Percentiles rank a stretch among this genome's conserved stretches.
These are phyloP conservation scores for Viola odorata DNA, from an alignment of 345 rosid species.

Conservation along the genomic window DNA sequence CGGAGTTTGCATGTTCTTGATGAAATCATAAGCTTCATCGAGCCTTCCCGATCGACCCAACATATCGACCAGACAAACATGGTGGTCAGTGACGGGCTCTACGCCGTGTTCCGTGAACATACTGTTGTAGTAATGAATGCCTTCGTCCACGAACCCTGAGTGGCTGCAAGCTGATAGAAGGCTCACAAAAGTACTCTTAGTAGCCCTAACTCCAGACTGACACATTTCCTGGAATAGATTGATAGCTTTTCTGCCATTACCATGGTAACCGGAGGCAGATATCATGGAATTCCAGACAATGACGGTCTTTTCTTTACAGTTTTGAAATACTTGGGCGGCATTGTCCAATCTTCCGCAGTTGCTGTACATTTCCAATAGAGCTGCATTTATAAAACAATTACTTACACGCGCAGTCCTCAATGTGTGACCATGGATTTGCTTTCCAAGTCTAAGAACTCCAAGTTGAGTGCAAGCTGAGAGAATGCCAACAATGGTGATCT, in stretches of 20 bases:
- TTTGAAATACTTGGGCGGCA: slow-evolving; percentile 33
- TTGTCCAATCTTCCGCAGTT: slow-evolving; percentile 44
- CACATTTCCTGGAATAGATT: slow-evolving; percentile 39
- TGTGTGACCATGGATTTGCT: slow-evolving; percentile 43
- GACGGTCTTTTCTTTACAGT: slow-evolving; percentile 25
- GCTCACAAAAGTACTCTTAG: slow-evolving; percentile 44
- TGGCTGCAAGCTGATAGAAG: slow-evolving; percentile 54
- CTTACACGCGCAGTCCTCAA: slow-evolving; percentile 34
- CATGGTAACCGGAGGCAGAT: slow-evolving; percentile 46
- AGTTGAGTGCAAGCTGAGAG: slow-evolving; percentile 54
- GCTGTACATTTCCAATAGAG: slow-evolving; percentile 54
- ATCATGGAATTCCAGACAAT: slow-evolving; percentile 50
- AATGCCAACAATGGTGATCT: slow-evolving; percentile 48
- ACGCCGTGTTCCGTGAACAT: slow-evolving; percentile 39
- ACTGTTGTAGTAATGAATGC: slow-evolving; percentile 35
- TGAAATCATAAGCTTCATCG: slow-evolving; percentile 43
- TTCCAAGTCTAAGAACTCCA: slow-evolving; percentile 41
- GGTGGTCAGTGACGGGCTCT: slow-evolving; percentile 40
- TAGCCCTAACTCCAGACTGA: slow-evolving; percentile 27
- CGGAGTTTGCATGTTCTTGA: slow-evolving; percentile 24
- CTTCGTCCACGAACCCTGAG: slow-evolving; percentile 41
- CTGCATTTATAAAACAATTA: slow-evolving; percentile 40
- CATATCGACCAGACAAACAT: slow-evolving; percentile 46
- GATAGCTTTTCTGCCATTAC: slow-evolving; percentile 45
- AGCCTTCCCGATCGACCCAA: slow-evolving; percentile 54